A percentile compares a stretch with the other conserved stretches of the same genome.
phyloP scores from a whole-genome alignment of 305 asterid genomes.

The Fraxinus paxiana region DNA sequence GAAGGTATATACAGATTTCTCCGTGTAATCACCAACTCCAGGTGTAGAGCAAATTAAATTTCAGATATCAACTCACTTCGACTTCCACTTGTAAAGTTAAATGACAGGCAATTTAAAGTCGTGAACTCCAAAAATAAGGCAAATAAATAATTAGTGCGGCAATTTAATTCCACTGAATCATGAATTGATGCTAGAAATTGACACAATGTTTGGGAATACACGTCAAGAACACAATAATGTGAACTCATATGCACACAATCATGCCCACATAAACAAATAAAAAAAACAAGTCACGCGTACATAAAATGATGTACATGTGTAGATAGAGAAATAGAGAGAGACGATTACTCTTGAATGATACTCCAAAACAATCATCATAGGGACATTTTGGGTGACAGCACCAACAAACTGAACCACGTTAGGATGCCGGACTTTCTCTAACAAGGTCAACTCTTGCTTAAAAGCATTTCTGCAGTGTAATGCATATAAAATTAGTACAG shows the following conservation, averaged over 20 bases:
- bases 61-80: conserved; percentile 4
- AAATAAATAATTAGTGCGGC: neutral
- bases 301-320: neutral
- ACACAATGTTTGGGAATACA: conserved; percentile 2
- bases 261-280: neutral
- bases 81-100: neutral
- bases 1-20: neutral
- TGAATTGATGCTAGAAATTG: neutral
- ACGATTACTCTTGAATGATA: conserved; percentile 66
- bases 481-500: conserved; percentile 25
- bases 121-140: conserved; percentile 1
- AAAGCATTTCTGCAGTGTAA: conserved; percentile 69
- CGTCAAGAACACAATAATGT: neutral
- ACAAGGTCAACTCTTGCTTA: conserved; percentile 73
- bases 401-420: conserved; percentile 96
- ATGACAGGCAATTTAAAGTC: conserved; percentile 10
- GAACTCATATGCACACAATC: neutral
- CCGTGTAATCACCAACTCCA: neutral
- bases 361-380: conserved; percentile 96
- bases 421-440: conserved; percentile 97
- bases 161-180: neutral
- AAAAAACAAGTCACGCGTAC: neutral
- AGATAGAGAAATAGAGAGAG: conserved; percentile 28
- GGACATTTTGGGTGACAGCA: conserved; percentile 93
- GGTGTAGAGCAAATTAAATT: neutral